Base-by-base conservation (phyloP, 257 asterid species). In the Ilex aquifolium region DNA sequence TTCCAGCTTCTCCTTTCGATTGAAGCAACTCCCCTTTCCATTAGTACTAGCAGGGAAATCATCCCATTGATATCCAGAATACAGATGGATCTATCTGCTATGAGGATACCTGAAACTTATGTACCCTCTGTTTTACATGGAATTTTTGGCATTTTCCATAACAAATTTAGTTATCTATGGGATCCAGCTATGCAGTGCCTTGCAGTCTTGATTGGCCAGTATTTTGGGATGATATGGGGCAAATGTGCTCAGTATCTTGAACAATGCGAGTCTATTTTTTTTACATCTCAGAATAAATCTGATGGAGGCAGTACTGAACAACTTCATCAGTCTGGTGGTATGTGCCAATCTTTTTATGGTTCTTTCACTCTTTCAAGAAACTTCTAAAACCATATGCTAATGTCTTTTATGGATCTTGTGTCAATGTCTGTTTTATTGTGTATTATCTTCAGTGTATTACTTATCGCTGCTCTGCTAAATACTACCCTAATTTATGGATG, bases 161-260 rank as follows among this genome's bases (percentile, higher is more conserved):
- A 82, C 76, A 80, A 88, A 63, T 83, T 89, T 69, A 83, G 82
- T 74, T 65, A 67, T 61, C 72, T 85, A 66, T 85, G 91, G 95
- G 74, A 71, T 50, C 93, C 96, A 48, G 95, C 95, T 56, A 64
- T 75, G 62, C 95, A 89, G 70, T 92, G 95, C 80, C 87, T 90
- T 65, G 69, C 81, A 64, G 67, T 71, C 73, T 75, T 89, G 27
- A 65, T 92, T 65, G 67, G 78, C 62, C 89, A 81, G 49, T 85
- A 85, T 75, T 68, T 53, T 61, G 70, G 60, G 63, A 59, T 78
- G 11, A 77, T 89, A 62, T 89, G 99, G 99, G 84, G 71, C 71
- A 78, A 66, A 72, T 92, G 61, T 74, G 48, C 82, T 52, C 69
- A 73, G 64, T 83, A 78, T 80, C 84, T 92, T 64, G 91, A 76